Evolutionary conservation across 2,329 filamentous ascomycete species (phyloP).

Genomic region (Colletotrichum ledebouriae): DNA sequence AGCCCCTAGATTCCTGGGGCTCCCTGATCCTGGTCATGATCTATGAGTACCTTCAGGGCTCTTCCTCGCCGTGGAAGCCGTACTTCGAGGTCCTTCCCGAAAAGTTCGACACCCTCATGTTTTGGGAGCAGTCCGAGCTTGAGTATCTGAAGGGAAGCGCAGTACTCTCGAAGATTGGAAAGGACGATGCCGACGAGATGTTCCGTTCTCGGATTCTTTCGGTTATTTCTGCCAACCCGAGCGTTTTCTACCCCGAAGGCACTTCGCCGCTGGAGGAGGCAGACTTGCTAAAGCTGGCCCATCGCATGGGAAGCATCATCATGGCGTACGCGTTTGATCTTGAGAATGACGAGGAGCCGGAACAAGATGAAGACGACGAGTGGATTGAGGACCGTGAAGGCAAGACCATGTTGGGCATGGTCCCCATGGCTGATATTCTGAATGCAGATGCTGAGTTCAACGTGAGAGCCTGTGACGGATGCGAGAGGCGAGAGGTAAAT

Average conservation of each 20-base stretch:
- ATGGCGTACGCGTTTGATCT: slow-evolving; percentile 96
- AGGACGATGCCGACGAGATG: slow-evolving; percentile 75
- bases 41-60: slow-evolving; percentile 75
- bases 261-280: slow-evolving; percentile 55
- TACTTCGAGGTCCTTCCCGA: slow-evolving; percentile 83
- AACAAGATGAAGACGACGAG: slow-evolving; percentile 72
- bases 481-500: rapidly evolving
- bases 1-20: slow-evolving; percentile 67
- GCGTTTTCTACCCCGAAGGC: slow-evolving; percentile 59
- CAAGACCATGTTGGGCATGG: slow-evolving; percentile 81
- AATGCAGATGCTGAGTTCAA: slow-evolving; percentile 93
- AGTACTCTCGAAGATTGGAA: slow-evolving; percentile 82
- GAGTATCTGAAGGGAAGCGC: slow-evolving; percentile 81
- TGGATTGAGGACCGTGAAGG: slow-evolving; percentile 75
- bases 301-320: slow-evolving; percentile 87
- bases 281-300: slow-evolving; percentile 68
- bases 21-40: slow-evolving; percentile 82
- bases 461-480: slow-evolving; percentile 55
- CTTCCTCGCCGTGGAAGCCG: slow-evolving; percentile 77
- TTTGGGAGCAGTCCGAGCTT: slow-evolving; percentile 82
- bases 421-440: slow-evolving; percentile 89
- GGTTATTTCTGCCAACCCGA: slow-evolving; percentile 59
- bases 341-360: slow-evolving; percentile 68
- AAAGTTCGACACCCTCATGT: slow-evolving; percentile 89
- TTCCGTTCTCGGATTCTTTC: slow-evolving; percentile 71